Evolutionary conservation across 2,329 filamentous ascomycete genomes (phyloP), one percentile per base, ranked within the genome.

Genomic region (Penicillium sclerotiorum): DNA sequence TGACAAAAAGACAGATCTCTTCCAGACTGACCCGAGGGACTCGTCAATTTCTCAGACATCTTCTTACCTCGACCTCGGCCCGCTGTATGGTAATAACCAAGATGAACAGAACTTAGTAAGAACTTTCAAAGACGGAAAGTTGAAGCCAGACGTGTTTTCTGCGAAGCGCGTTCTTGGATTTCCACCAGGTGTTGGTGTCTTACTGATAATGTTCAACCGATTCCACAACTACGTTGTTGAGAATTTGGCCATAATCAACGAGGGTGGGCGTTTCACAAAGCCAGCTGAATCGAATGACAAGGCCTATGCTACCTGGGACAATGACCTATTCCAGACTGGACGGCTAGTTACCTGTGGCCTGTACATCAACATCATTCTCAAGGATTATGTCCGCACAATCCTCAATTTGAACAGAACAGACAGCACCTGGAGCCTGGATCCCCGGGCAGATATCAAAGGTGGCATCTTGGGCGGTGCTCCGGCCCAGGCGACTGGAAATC

Each of bases 61-160:
- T 0, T 90, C 87, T 0, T 91, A 91, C 55, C 79, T 91, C 20
- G 88, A 91, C 61, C 74, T 92, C 1, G 79, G 85, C 0, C 88
- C 88, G 0, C 73, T 91, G 3, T 91, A 91, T 57, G 88, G 88
- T 3, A 86, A 81, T 43, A 83, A 82, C 36, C 77, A 82, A 59
- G 72, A 76, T 21, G 83, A 88, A 55, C 86, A 89, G 60, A 73
- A 84, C 40, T 67, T 75, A 54, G 81, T 89, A 61, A 78, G 86
- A 20, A 85, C 83, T 1, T 80, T 82, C 67, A 77, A 80, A 40
- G 80, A 85, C 51, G 87, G 87, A n/a, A 84, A 82, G 58, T 73
- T 90, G 52, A 88, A 89, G 69, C 82, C 84, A 0, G 87, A 90
- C 61, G 85, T 81, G 53, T 89, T 89, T 63, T 80, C 83, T 1